Conservation (phyloP, 495 filamentous ascomycete species). For the Hypoxylon fuscum region DNA sequence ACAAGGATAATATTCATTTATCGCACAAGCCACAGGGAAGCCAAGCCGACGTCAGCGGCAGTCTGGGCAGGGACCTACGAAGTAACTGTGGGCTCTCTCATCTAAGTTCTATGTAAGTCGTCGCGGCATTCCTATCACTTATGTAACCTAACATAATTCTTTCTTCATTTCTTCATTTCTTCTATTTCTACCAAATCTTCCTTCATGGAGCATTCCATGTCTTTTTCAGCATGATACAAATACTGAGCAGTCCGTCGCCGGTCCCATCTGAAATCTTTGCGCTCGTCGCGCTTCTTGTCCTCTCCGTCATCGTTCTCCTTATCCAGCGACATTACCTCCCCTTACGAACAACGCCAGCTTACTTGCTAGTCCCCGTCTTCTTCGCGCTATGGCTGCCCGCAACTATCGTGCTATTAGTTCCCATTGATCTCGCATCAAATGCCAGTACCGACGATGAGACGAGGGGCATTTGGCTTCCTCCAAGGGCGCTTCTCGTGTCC, state of each 20-base stretch:
- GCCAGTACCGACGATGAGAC: constrained; percentile 72
- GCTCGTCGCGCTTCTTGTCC: constrained; percentile 70
- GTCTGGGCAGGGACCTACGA: neutral
- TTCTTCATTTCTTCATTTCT: constrained; percentile 18
- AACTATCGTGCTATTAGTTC: constrained; percentile 92
- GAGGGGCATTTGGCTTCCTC: constrained; percentile 71
- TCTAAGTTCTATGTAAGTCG: neutral
- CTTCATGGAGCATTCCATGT: constrained; percentile 19
- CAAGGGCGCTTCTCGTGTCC: constrained; percentile 75
- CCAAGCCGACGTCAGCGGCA: constrained; percentile 32
- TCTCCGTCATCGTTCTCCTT: constrained; percentile 79
- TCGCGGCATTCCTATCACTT: constrained; percentile 10
- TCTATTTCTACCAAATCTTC: neutral
- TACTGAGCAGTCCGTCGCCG: constrained; percentile 50
- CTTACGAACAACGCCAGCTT: constrained; percentile 87
- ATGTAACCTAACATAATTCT: constrained; percentile 1
- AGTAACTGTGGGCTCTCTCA: neutral
- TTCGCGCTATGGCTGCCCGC: constrained; percentile 91
- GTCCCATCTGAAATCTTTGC: constrained; percentile 79
- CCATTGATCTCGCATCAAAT: constrained; percentile 93
- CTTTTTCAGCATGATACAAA: constrained; percentile 44
- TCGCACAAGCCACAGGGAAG: no score
- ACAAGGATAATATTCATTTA: no score
- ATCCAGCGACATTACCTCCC: constrained; percentile 89
- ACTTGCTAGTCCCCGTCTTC: constrained; percentile 90